Evolutionary conservation across 78 protist species (phyloP).

Genomic region (Dictyostelium capitatum): DNA sequence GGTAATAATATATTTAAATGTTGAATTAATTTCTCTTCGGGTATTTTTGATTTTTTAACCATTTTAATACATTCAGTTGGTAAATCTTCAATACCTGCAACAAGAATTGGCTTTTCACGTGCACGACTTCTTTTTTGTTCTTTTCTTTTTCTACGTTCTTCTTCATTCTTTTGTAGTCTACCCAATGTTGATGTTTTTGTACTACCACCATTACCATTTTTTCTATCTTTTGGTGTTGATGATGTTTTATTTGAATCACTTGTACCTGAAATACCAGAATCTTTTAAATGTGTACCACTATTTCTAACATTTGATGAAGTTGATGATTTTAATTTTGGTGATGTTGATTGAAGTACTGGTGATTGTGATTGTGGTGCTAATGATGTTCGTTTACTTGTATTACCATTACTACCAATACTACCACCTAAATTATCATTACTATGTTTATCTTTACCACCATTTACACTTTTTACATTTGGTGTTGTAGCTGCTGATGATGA

Average conservation of each 20-base stretch:
- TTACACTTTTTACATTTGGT: neutral
- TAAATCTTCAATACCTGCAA: slow-evolving; percentile 31
- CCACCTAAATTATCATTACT: too few species aligned
- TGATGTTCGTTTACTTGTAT: neutral
- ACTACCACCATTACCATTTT: neutral
- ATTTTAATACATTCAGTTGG: slow-evolving; percentile 67
- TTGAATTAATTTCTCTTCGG: slow-evolving; percentile 41
- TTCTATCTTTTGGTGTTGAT: neutral
- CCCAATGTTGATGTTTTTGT: slow-evolving; percentile 1
- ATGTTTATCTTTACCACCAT: neutral
- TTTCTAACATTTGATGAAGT: neutral
- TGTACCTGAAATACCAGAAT: slow-evolving; percentile 13
- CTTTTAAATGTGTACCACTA: neutral
- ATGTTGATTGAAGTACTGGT: slow-evolving; percentile 10
- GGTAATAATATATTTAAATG: slow-evolving; percentile 59
- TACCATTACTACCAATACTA: too few species aligned
- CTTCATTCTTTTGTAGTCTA: slow-evolving; percentile 66
- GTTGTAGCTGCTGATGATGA: neutral
- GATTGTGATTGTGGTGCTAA: neutral
- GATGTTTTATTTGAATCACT: neutral
- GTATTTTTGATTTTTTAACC: slow-evolving; percentile 63
- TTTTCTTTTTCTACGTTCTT: slow-evolving; percentile 64
- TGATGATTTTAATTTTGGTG: slow-evolving; percentile 25
- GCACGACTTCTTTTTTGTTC: slow-evolving; percentile 75
- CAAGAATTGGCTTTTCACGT: slow-evolving; percentile 54